phyloP scores from a whole-genome alignment of 2,329 filamentous ascomycete species.

The Hymenotorrendiella dingleyae region DNA sequence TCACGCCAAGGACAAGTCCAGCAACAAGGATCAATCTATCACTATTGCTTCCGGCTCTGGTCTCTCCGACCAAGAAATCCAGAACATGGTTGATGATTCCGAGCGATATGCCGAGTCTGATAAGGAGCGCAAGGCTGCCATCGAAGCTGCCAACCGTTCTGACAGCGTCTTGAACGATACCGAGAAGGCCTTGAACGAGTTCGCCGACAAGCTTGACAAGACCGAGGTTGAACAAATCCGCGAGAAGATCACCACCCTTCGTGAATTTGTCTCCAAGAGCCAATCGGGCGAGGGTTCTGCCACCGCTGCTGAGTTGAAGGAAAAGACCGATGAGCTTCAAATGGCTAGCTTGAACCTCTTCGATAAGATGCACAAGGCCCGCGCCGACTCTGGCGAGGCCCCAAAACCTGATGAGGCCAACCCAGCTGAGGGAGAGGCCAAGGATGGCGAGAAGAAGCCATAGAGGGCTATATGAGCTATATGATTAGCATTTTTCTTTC shows the following conservation, averaged over 20 bases:
- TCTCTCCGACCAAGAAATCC: constrained; percentile 89
- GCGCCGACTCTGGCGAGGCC: constrained; percentile 56
- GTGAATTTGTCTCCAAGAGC: constrained; percentile 89
- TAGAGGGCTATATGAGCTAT: constrained; percentile 36
- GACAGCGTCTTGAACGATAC: constrained; percentile 96
- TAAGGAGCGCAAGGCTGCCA: constrained; percentile 93
- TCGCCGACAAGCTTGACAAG: constrained; percentile 95
- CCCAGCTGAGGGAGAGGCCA: constrained; percentile 62
- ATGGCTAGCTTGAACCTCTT: constrained; percentile 93
- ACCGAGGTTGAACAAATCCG: constrained; percentile 85
- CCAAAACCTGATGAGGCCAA: constrained; percentile 38
- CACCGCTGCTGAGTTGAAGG: constrained; percentile 90
- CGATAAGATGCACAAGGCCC: constrained; percentile 99
- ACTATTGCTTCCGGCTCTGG: constrained; percentile 97
- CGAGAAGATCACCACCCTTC: constrained; percentile 83
- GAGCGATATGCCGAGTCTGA: constrained; percentile 93
- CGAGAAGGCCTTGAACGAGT: constrained; percentile 96
- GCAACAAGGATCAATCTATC: constrained; percentile 99
- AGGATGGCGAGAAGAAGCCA: constrained; percentile 60
- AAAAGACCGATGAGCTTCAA: constrained; percentile 98
- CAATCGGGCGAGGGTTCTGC: constrained; percentile 84
- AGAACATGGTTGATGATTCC: constrained; percentile 96
- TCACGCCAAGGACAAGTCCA: constrained; percentile 97
- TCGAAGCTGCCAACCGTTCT: constrained; percentile 95
- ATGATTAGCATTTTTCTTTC: constrained; percentile 12